Evolutionary conservation across 2,329 filamentous ascomycete genomes (phyloP), one percentile per base, ranked within the genome.

Genomic region (Alternaria consortialis): DNA sequence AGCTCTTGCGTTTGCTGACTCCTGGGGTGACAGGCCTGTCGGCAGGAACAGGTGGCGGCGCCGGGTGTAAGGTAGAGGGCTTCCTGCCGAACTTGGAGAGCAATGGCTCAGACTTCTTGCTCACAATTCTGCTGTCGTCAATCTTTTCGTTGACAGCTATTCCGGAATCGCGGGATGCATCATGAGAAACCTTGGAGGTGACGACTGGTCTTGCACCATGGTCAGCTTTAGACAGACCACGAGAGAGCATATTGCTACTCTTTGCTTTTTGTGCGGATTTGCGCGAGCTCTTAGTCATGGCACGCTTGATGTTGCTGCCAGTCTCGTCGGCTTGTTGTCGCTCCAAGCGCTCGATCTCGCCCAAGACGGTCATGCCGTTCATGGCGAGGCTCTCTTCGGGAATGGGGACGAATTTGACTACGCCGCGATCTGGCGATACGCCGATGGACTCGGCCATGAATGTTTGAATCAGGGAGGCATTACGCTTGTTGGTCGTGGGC

Each of bases 401-500:
- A 5, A 92, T 86, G 1, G 90, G 81, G 7, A 88, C 79, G 70
- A 94, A 97, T 34, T 89, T 88, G 57, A 97, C 80, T 34, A 93
- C 84, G 1, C 93, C 93, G 39, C 92, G 86, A 1, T 86, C 82
- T 0, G 88, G 78, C 0, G 83, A 71, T 3, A 97, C 91, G 2
- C 87, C 86, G 0, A 97, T 82, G 0, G 88, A 84, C 25, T 92
- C 90, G 13, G 88, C 84, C 77, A 97, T 85, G 75, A 91, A 90
- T n/a, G 83, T 84, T 74, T 95, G 91, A 4, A 96, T 86, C 17
- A 96, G 80, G n/a, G 85, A 84, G 1, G 92, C 88, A 76, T 94
- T 95, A 64, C 92, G 88, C 75, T 91, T 91, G 80, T 97, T 97
- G 53, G 88, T 92, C 4, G 88, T 86, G 0, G 91, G 87, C 62